A percentile compares a stretch with the other conserved stretches of the same genome.
These are phyloP conservation scores for Aspergillus avenaceus DNA, from an alignment of 495 filamentous ascomycete genomes.

Conservation along the genomic window DNA sequence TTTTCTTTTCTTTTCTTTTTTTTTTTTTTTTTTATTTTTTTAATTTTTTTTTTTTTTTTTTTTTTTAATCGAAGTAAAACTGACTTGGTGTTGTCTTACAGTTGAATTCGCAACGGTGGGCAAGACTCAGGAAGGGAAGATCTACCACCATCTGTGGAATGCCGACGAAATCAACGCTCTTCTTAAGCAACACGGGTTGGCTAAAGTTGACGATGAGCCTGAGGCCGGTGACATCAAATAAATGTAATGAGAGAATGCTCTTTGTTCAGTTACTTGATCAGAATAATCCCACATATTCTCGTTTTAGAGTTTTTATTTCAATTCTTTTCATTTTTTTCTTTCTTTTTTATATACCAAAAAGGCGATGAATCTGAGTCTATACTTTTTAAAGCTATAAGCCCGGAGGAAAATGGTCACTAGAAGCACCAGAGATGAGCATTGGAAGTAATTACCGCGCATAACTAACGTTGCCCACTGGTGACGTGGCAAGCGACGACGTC, in stretches of 20 bases:
- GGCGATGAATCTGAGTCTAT: background rate
- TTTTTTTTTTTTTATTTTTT: too few relatives aligned
- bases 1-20: too few relatives aligned
- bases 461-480: conserved; percentile 28
- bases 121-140: conserved; percentile 87
- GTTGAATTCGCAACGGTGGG: conserved; percentile 99
- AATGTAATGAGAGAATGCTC: conserved; percentile 19
- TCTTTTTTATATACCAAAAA: too few relatives aligned
- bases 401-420: background rate
- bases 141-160: conserved; percentile 96
- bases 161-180: conserved; percentile 95
- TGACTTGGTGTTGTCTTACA: too few relatives aligned
- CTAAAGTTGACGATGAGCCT: conserved; percentile 75
- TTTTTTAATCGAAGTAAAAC: too few relatives aligned
- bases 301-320: conserved; percentile 3
- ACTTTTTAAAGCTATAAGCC: background rate
- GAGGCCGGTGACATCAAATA: conserved; percentile 59
- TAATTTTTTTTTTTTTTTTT: too few relatives aligned
- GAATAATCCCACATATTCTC: conserved; percentile 27
- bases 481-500: conserved; percentile 36
- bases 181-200: conserved; percentile 90
- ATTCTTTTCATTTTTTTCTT: too few relatives aligned
- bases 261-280: conserved; percentile 10
- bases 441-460: conserved; percentile 14
- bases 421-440: background rate